Evolutionary conservation across 2,329 filamentous ascomycete species (phyloP).

Genomic region (Paradendryphiella salina): DNA sequence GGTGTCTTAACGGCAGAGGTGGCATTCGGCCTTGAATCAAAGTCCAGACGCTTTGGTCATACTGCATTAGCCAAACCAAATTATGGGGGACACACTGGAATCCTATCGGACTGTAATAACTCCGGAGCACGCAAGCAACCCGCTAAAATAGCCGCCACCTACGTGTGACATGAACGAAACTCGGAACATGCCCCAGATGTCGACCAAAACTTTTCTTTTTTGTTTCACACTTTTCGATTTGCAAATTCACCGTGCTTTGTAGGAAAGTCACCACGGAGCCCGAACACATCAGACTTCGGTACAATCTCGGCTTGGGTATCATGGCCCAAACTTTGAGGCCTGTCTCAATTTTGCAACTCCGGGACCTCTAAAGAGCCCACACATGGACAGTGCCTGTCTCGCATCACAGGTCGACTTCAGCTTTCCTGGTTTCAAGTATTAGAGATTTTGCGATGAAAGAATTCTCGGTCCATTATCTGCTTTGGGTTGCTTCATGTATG

Average conservation of each 20-base stretch:
- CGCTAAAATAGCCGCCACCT: neutral
- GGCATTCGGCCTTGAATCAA: constrained; percentile 1
- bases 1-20: neutral
- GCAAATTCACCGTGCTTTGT: neutral
- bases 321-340: neutral
- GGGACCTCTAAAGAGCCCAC: neutral
- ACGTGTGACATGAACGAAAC: constrained; percentile 2
- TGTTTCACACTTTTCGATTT: neutral
- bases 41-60: constrained; percentile 3
- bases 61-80: constrained; percentile 12
- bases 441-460: constrained; percentile 3
- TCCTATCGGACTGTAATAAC: constrained; percentile 24
- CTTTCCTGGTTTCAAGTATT: neutral
- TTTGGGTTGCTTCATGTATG: constrained; percentile 13
- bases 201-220: neutral
- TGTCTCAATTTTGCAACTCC: constrained; percentile 2
- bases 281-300: constrained; percentile 3
- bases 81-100: neutral
- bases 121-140: constrained; percentile 20
- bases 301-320: constrained; percentile 1
- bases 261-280: neutral
- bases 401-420: neutral
- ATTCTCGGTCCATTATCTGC: constrained; percentile 10
- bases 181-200: neutral
- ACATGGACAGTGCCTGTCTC: constrained; percentile 3